Base-by-base conservation (phyloP, 225 moss, liverwort and hornwort genomes). In the Physcomitrellopsis africana region DNA sequence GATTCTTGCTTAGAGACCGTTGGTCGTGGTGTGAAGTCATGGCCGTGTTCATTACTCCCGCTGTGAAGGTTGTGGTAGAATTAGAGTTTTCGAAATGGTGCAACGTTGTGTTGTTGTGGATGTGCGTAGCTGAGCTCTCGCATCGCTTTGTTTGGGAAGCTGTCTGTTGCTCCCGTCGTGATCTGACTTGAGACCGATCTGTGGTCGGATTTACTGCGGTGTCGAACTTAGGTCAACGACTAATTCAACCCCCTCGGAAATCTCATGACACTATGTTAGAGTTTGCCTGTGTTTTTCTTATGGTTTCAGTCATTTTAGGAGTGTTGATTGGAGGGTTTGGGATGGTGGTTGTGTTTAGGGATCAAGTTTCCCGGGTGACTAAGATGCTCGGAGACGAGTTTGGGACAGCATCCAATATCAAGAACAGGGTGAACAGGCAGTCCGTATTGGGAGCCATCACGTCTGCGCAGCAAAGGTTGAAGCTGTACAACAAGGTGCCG, bases 311-410 rank as follows among this genome's bases (percentile, higher is more conserved):
- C 1, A 18, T 18, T 64, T 9, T 42, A 0, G 12, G 23, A 15
- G 41, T 37, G 43, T 67, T 75, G 77, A 73, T 27, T 60, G 57
- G 69, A 77, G 41, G 32, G 19, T 46, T 63, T 83, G n/a, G 51
- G 48, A 64, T 18, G 69, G 67, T 47, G 76, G 66, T 79, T 63
- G 32, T 37, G 32, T 42, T 22, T 41, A 87, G 93, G 63, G 96
- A 96, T 92, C 92, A 96, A 72, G 90, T 96, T 56, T 96, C 96
- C 47, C 90, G 96, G 45, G 96, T 96, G 51, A 92, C 92, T 2
- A 96, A 93, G 89, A 96, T 93, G 96, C 96, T 96, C 67, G 93
- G 92, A 54, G 96, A 96, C 63, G 96, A 96, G 82, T 96, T 96
- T 60, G 93, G 93, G 52, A 96, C 96, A 5, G 92, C 96, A 5